These are phyloP conservation scores for Oidiodendron maius DNA, from an alignment of 495 filamentous ascomycete species.

Conservation along the genomic window DNA sequence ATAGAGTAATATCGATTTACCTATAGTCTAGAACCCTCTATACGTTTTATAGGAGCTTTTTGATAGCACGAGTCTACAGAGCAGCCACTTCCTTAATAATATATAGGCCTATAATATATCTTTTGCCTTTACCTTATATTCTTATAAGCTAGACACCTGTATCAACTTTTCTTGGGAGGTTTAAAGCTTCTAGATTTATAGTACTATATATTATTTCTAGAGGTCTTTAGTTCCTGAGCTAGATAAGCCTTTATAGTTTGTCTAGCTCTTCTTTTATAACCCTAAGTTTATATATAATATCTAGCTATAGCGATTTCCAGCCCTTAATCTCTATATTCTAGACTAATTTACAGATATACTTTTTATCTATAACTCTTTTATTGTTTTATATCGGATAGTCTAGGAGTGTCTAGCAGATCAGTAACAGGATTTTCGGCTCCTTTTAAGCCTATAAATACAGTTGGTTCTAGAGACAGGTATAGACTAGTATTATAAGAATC, in stretches of 20 bases:
- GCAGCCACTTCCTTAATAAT: background rate
- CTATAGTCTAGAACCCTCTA: no score
- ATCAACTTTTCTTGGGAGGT: background rate
- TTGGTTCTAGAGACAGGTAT: constrained; percentile 6
- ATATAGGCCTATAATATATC: background rate
- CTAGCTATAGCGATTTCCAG: background rate
- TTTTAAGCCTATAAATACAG: constrained; percentile 9
- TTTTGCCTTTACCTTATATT: background rate
- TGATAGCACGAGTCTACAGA: background rate
- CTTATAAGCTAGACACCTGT: background rate
- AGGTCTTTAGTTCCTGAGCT: background rate
- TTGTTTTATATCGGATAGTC: constrained; percentile 4
- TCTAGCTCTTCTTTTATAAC: constrained; percentile 2
- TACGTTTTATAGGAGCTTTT: no score
- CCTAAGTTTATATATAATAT: background rate
- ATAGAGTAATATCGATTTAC: no score
- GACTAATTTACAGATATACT: background rate
- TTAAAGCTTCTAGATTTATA: background rate
- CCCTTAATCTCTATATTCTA: background rate
- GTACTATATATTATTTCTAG: background rate
- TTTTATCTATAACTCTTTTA: constrained; percentile 10
- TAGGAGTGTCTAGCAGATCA: background rate
- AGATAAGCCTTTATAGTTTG: background rate
- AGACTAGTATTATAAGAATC: constrained; percentile 9
- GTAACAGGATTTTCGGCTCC: background rate